phyloP scores from a whole-genome alignment of 1,284 basidiomycete genomes.

The Chiua sp. region DNA sequence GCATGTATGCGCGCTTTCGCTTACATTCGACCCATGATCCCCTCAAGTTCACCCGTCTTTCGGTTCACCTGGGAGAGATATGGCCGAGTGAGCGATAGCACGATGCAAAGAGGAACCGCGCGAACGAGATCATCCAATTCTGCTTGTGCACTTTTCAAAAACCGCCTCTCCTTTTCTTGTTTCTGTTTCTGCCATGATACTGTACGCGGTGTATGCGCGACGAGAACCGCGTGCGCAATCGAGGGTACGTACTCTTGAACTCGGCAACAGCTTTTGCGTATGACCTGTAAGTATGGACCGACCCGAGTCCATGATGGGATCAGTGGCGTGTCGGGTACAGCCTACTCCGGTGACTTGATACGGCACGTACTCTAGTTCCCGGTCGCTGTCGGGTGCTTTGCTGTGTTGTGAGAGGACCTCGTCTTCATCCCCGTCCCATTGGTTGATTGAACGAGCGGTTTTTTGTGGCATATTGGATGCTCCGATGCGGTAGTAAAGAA shows the following conservation, averaged over 20 bases:
- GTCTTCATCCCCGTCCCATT: slow-evolving; percentile 20
- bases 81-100: neutral
- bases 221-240: too few species aligned
- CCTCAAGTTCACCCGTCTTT: slow-evolving; percentile 24
- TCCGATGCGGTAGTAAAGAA: too few species aligned
- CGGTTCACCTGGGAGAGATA: slow-evolving; percentile 20
- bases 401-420: slow-evolving; percentile 24
- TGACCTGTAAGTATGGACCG: slow-evolving; percentile 14
- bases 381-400: slow-evolving; percentile 28
- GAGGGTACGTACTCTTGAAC: slow-evolving; percentile 32
- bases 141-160: slow-evolving; percentile 32
- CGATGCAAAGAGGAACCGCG: neutral
- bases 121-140: slow-evolving; percentile 39
- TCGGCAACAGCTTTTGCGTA: slow-evolving; percentile 39
- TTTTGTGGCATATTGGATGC: slow-evolving; percentile 24
- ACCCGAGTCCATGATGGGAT: too few species aligned
- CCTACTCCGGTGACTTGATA: too few species aligned
- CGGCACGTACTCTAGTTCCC: slow-evolving; percentile 30
- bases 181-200: slow-evolving; percentile 48
- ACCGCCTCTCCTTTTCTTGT: slow-evolving; percentile 39
- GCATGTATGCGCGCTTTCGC: slow-evolving; percentile 18
- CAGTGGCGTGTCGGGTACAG: neutral
- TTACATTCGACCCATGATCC: slow-evolving; percentile 33
- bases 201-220: slow-evolving; percentile 12
- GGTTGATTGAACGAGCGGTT: slow-evolving; percentile 10